Conservation (phyloP, 768 basidiomycete genomes). For the Infundibulicybe gibba region DNA sequence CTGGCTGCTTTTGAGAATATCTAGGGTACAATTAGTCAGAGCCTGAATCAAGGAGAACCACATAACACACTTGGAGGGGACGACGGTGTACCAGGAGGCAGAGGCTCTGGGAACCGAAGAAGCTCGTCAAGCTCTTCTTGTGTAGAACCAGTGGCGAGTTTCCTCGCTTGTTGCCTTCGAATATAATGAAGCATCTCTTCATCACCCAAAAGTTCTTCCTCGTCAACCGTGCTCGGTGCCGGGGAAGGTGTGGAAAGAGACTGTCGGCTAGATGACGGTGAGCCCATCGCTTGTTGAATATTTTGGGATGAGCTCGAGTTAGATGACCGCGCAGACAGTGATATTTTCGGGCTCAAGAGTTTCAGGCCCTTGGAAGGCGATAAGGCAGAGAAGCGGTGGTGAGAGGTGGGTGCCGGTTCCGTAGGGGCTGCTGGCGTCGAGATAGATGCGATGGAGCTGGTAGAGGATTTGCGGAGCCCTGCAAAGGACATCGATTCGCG, state of each 20-base stretch:
- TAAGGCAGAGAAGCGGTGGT: slow-evolving; percentile 75
- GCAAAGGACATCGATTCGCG: slow-evolving; percentile 80
- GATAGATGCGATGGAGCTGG: slow-evolving; percentile 72
- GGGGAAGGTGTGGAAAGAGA: slow-evolving; percentile 86
- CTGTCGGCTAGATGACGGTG: slow-evolving; percentile 70
- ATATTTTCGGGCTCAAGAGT: slow-evolving; percentile 75
- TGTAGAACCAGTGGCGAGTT: slow-evolving; percentile 74
- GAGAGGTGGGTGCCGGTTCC: slow-evolving; percentile 29
- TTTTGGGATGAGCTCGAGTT: slow-evolving; percentile 48
- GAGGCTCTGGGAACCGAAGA: slow-evolving; percentile 90
- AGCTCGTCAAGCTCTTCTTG: slow-evolving; percentile 87
- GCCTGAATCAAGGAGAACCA: background rate
- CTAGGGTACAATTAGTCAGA: slow-evolving; percentile 30
- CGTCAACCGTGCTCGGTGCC: slow-evolving; percentile 70
- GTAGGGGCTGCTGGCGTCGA: slow-evolving; percentile 47
- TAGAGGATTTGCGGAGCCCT: slow-evolving; percentile 78
- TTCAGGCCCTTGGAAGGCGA: slow-evolving; percentile 86
- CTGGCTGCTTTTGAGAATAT: slow-evolving; percentile 61
- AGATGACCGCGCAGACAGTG: slow-evolving; percentile 54
- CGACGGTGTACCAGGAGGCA: slow-evolving; percentile 59
- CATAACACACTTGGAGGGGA: slow-evolving; percentile 65
- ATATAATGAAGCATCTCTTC: slow-evolving; percentile 98
- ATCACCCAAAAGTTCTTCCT: slow-evolving; percentile 86
- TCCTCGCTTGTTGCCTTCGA: slow-evolving; percentile 85
- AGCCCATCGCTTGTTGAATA: slow-evolving; percentile 46